phyloP scores from a whole-genome alignment of 306 rosid species.

The Dryas alaskensis region DNA sequence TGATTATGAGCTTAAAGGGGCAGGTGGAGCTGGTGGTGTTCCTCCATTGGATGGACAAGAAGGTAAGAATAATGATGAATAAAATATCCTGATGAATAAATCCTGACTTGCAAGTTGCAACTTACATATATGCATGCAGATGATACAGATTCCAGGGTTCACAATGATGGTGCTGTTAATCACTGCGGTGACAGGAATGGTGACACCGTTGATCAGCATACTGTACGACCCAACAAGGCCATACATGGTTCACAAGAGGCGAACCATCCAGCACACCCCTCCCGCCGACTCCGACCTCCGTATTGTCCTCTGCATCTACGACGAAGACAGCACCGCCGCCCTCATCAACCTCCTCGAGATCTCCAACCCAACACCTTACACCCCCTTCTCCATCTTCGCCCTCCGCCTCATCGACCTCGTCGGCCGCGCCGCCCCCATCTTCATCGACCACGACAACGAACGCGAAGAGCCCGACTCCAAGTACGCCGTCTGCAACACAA shows the following conservation, averaged over 20 bases:
- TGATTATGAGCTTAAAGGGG: constrained; percentile 62
- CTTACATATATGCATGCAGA: constrained; percentile 29
- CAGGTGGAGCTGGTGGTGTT: constrained; percentile 60
- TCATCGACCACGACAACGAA: constrained; percentile 55
- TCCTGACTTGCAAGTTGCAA: no score
- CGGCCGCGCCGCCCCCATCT: constrained; percentile 59
- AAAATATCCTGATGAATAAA: no score
- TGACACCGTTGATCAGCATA: constrained; percentile 52
- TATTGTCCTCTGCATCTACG: constrained; percentile 40
- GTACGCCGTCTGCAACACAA: constrained; percentile 32
- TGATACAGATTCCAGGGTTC: constrained; percentile 44
- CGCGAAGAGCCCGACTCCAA: constrained; percentile 34
- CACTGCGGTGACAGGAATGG: constrained; percentile 28
- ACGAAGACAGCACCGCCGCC: constrained; percentile 36
- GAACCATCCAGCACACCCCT: constrained; percentile 67
- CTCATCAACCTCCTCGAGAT: constrained; percentile 49
- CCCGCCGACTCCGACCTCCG: constrained; percentile 39
- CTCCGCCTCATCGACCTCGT: constrained; percentile 52
- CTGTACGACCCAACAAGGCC: constrained; percentile 81
- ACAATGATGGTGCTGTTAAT: constrained; percentile 59
- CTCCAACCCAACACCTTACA: constrained; percentile 39
- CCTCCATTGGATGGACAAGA: constrained; percentile 67
- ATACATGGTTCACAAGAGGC: constrained; percentile 63
- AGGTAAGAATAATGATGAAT: constrained; percentile 27
- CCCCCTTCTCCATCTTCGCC: constrained; percentile 43